Evolutionary conservation across 225 moss, liverwort and hornwort genomes (phyloP).

Genomic region (Climacium dendroides): DNA sequence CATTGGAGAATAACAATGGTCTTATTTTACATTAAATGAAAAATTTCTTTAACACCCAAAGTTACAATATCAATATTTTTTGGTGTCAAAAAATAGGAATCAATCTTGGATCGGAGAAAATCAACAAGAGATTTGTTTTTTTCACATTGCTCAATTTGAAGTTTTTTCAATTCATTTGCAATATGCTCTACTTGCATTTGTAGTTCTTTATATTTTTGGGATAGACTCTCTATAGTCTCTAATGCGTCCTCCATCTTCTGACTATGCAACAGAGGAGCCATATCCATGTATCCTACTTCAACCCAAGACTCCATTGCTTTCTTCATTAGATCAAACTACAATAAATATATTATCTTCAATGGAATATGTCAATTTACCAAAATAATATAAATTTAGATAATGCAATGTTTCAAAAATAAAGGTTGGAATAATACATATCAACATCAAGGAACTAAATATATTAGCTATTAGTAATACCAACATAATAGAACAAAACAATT

Average conservation of each 20-base stretch:
- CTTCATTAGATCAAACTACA: neutral
- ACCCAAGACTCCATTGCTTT: neutral
- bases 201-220: neutral
- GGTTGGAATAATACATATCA: neutral
- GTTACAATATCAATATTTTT: neutral
- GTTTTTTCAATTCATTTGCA: neutral
- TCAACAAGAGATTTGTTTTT: neutral
- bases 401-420: neutral
- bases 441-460: neutral
- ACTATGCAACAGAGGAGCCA: neutral
- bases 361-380: neutral
- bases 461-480: neutral
- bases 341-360: neutral
- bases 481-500: too few relatives aligned
- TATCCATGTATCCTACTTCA: neutral
- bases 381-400: neutral
- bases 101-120: neutral
- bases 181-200: neutral
- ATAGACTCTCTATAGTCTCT: neutral
- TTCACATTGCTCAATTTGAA: neutral
- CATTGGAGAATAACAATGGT: fast-evolving
- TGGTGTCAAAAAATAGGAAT: neutral
- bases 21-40: neutral
- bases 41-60: neutral
- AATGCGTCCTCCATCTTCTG: fast-evolving